phyloP scores from a whole-genome alignment of 495 filamentous ascomycete genomes.

The Bacidia rubella region DNA sequence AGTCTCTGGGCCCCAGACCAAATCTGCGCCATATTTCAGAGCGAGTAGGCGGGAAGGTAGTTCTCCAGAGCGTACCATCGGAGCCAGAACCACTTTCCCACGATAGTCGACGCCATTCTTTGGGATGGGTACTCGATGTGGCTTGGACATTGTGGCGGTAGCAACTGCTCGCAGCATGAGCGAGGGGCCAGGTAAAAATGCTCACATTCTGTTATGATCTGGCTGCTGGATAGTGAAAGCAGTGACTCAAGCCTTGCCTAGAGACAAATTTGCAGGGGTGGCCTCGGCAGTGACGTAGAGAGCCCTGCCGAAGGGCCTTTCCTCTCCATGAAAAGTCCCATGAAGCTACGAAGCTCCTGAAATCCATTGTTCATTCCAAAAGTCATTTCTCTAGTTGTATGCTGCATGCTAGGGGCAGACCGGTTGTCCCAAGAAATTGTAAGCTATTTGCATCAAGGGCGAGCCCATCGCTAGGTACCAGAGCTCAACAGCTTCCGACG shows the following conservation, averaged over 20 bases:
- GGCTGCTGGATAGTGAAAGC: no score
- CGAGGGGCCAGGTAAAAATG: no score
- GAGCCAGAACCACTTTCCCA: conserved; percentile 83
- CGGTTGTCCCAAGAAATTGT: background rate
- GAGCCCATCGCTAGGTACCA: background rate
- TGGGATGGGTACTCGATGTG: conserved; percentile 67
- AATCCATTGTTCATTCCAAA: no score
- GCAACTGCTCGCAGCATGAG: conserved; percentile 29
- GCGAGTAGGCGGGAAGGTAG: conserved; percentile 76
- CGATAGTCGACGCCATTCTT: conserved; percentile 83
- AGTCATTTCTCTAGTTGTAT: no score
- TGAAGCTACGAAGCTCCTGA: no score
- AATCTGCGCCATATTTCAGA: conserved; percentile 86
- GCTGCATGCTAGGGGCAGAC: background rate
- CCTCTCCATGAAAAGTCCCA: no score
- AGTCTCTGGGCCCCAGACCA: conserved; percentile 96
- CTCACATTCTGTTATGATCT: no score
- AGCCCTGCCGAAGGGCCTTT: no score
- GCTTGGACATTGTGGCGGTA: conserved; percentile 41
- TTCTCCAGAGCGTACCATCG: conserved; percentile 95
- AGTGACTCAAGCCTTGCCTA: no score
- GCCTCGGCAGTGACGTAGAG: no score
- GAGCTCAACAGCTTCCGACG: conserved; percentile 5
- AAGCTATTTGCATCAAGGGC: background rate
- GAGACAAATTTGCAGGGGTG: no score